Conservation (phyloP, 148 eudicot genomes). For the Chenopodium album region DNA sequence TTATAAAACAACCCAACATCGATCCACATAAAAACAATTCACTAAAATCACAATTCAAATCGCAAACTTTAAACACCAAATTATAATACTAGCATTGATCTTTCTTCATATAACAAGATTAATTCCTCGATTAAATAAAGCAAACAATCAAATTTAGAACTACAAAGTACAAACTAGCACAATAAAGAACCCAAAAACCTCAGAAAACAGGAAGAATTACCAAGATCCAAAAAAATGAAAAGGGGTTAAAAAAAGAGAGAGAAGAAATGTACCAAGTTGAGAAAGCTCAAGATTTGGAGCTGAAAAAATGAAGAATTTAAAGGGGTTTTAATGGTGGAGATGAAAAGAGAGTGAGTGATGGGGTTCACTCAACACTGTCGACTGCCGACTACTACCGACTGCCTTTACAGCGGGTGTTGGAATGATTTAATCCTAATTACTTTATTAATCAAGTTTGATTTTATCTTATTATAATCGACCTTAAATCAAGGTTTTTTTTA, state of each 20-base stretch:
- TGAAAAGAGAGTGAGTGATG: background rate
- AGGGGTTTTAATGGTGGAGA: background rate
- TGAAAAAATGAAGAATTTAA: background rate
- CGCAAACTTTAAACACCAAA: background rate
- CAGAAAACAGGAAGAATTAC: background rate
- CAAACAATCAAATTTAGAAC: background rate
- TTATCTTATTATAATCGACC: background rate
- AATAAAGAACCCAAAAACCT: background rate
- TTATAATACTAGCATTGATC: background rate
- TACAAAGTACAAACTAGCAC: background rate
- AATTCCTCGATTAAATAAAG: background rate
- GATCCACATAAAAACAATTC: background rate
- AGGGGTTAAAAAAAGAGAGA: background rate
- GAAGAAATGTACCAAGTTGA: background rate
- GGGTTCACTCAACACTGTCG: background rate
- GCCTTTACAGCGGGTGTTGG: slow-evolving; percentile 2
- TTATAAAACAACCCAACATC: slow-evolving; percentile 1
- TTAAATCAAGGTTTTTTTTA: background rate
- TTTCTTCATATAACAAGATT: background rate
- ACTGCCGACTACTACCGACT: slow-evolving; percentile 6
- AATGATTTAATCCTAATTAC: background rate
- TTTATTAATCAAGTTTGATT: too few species aligned
- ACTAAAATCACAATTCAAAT: background rate
- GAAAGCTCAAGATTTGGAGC: background rate
- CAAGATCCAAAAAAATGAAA: slow-evolving; percentile 10